phyloP scores from a whole-genome alignment of 2,329 filamentous ascomycete species.

The Hypoxylon sp. region DNA sequence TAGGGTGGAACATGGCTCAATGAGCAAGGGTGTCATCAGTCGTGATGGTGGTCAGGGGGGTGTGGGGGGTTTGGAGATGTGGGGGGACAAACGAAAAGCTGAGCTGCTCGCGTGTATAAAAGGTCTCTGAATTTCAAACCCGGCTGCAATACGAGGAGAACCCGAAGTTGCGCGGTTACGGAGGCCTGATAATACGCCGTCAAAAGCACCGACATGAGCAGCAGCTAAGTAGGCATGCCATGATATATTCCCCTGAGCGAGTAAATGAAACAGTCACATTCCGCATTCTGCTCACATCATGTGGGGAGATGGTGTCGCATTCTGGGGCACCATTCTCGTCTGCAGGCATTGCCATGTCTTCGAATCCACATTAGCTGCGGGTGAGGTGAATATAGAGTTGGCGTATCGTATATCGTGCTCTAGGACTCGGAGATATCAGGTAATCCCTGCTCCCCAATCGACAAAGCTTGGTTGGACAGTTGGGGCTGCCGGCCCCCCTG shows the following conservation, averaged over 20 bases:
- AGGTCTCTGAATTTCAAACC: slow-evolving; percentile 4
- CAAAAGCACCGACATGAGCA: slow-evolving; percentile 29
- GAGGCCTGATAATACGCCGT: slow-evolving; percentile 21
- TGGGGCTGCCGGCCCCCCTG: slow-evolving; percentile 17
- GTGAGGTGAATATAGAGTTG: slow-evolving; percentile 33
- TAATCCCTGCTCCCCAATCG: slow-evolving; percentile 24
- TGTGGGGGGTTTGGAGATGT: slow-evolving; percentile 23
- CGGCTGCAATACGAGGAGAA: slow-evolving; percentile 25
- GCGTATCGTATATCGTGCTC: slow-evolving; percentile 18
- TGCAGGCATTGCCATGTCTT: slow-evolving; percentile 24
- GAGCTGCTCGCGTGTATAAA: slow-evolving; percentile 1
- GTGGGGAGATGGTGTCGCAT: slow-evolving; percentile 32
- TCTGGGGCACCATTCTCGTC: slow-evolving; percentile 24
- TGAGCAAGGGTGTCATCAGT: slow-evolving; percentile 2
- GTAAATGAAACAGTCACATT: slow-evolving; percentile 41
- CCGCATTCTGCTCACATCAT: slow-evolving; percentile 36
- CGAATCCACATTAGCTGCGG: background rate
- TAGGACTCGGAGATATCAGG: slow-evolving; percentile 38
- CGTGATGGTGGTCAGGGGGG: slow-evolving; percentile 20
- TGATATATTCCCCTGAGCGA: slow-evolving; percentile 27
- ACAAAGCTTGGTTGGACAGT: slow-evolving; percentile 31
- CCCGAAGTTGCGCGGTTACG: slow-evolving; percentile 20
- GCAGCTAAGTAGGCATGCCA: background rate
- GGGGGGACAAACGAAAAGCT: slow-evolving; percentile 31
- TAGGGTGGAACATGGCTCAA: slow-evolving; percentile 20